Evolutionary conservation across 352 stramenopile species (phyloP), one percentile per base, ranked within the genome.

Genomic region (Phytophthora agathidicida): DNA sequence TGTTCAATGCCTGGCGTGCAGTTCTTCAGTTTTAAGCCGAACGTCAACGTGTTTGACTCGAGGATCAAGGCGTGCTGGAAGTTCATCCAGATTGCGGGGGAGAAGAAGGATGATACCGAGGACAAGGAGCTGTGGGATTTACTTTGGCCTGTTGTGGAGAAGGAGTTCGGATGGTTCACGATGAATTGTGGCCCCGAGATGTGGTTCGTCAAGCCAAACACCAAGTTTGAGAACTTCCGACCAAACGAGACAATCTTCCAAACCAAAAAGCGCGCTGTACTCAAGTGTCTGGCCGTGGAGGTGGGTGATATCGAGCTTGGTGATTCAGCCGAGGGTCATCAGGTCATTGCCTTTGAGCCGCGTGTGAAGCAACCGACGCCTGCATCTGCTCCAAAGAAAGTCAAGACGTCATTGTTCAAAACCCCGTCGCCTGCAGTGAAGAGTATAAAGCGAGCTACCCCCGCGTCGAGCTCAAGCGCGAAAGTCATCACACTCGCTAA

Each of bases 191-290:
- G 83, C 16, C 19, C 64, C 14, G 83, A 93, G 60, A 93, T 79
- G 43, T 86, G 76, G 83, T 91, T 80, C 53, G 79, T 93, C 45
- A 82, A 88, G 60, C 80, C 83, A 14, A 63, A 86, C 36, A 93
- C 80, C 16, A 65, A 73, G 35, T 93, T 93, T 45, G 65, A 81
- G 46, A 67, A 83, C 27, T 89, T 93, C 42, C 60, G 67, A 46
- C 83, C 83, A 11, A 93, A 93, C 51, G 80, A 89, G 38, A 93
- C 83, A 7, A 87, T 93, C 44, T 93, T 93, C 72, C 80, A 91
- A 70, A 83, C 48, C 42, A 89, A 91, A 65, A 88, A 89, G 60
- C 73, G 68, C 23, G 81, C 83, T 6, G 77, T 91, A 17, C 58
- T 89, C 45, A 82, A 89, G 58, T 88, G 76, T 53, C 50, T 93